These are phyloP conservation scores for Gliomastix tumulicola DNA, from an alignment of 2,329 filamentous ascomycete genomes.

Conservation along the genomic window DNA sequence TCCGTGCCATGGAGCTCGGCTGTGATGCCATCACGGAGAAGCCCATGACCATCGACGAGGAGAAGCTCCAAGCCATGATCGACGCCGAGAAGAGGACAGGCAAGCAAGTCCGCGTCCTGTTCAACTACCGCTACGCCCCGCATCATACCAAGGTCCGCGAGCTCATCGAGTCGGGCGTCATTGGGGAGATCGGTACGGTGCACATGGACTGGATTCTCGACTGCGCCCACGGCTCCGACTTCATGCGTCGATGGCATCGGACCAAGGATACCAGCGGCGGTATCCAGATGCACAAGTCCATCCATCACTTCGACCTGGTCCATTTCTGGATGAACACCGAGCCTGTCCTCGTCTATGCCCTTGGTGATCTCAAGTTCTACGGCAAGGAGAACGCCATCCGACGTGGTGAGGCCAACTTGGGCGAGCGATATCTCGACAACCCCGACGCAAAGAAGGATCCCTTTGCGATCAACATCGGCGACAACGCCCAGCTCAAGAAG, in stretches of 20 bases:
- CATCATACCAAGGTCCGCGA: conserved; percentile 43
- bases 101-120: conserved; percentile 34
- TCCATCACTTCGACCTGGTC: conserved; percentile 44
- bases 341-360: conserved; percentile 34
- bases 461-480: conserved; percentile 35
- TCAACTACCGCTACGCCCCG: conserved; percentile 45
- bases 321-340: conserved; percentile 39
- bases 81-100: conserved; percentile 35
- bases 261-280: conserved; percentile 40
- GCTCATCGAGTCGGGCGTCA: conserved; percentile 31
- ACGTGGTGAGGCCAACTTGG: conserved; percentile 31
- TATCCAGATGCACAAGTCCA: conserved; percentile 41
- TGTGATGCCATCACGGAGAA: conserved; percentile 44
- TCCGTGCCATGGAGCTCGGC: conserved; percentile 37
- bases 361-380: conserved; percentile 40
- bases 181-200: conserved; percentile 35
- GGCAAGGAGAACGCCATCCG: conserved; percentile 40
- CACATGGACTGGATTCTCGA: conserved; percentile 46
- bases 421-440: conserved; percentile 29
- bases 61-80: conserved; percentile 34
- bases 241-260: conserved; percentile 43
- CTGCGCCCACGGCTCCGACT: conserved; percentile 39
- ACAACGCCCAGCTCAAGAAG: conserved; percentile 30
- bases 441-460: conserved; percentile 32
- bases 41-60: conserved; percentile 42